A percentile compares a stretch with the other conserved stretches of the same genome.
These are phyloP conservation scores for Colletotrichum paranaense DNA, from an alignment of 2,329 filamentous ascomycete species.

Conservation along the genomic window DNA sequence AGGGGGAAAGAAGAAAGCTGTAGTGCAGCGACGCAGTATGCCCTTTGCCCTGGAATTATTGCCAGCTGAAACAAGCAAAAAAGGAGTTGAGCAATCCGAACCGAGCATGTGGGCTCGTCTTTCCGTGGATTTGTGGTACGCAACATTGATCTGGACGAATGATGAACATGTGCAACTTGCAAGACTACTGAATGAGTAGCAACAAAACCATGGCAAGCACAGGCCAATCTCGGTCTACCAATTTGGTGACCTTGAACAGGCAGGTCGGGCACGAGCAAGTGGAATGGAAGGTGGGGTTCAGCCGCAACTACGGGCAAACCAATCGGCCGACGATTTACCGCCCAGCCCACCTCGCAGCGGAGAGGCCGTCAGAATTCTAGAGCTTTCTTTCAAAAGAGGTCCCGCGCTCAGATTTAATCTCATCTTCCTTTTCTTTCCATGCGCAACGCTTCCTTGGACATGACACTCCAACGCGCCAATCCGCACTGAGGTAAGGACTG, in stretches of 20 bases:
- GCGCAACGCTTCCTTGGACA: constrained; percentile 25
- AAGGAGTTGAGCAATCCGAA: not conserved
- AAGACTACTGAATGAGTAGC: not conserved
- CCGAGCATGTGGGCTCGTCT: not conserved
- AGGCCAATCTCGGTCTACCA: not conserved
- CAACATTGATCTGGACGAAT: not conserved
- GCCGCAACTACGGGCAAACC: constrained; percentile 30
- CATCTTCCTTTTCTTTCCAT: constrained; percentile 22
- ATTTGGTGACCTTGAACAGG: not conserved
- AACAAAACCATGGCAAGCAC: not conserved
- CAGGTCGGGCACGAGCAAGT: not conserved
- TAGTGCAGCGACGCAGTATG: not conserved
- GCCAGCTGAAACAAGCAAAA: not conserved
- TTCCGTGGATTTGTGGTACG: not conserved
- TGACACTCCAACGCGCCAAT: constrained; percentile 36
- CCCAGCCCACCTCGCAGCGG: constrained; percentile 11
- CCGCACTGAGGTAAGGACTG: constrained; percentile 35
- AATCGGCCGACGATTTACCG: constrained; percentile 34
- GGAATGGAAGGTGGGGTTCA: not conserved
- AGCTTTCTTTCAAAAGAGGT: constrained; percentile 37
- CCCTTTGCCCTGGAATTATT: not conserved
- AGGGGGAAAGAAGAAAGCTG: not conserved
- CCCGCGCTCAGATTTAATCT: constrained; percentile 18
- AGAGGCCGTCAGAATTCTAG: constrained; percentile 37
- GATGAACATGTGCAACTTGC: not conserved